phyloP scores from a whole-genome alignment of 306 rosid genomes.

The Citrullus mucosospermus region DNA sequence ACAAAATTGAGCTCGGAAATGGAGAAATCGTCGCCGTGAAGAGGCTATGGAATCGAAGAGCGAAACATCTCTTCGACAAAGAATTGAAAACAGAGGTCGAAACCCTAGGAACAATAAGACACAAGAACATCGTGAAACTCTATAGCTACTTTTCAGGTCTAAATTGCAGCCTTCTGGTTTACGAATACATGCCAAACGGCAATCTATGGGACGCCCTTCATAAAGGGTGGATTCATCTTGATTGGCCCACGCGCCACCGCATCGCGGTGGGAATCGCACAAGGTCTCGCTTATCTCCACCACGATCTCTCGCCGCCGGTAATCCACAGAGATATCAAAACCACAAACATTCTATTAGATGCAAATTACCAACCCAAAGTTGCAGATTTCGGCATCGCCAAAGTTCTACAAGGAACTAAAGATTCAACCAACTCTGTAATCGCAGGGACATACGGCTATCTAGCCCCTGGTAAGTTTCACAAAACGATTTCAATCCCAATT shows the following conservation, averaged over 20 bases:
- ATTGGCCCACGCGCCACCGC: slow-evolving; percentile 84
- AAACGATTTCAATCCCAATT: not conserved
- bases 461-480: slow-evolving; percentile 61
- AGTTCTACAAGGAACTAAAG: slow-evolving; percentile 81
- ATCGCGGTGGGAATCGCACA: slow-evolving; percentile 79
- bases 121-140: slow-evolving; percentile 81
- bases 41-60: slow-evolving; percentile 49
- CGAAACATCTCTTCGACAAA: slow-evolving; percentile 46
- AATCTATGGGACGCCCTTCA: slow-evolving; percentile 94
- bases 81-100: slow-evolving; percentile 80
- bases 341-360: slow-evolving; percentile 75
- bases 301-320: slow-evolving; percentile 66
- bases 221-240: slow-evolving; percentile 50
- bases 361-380: slow-evolving; percentile 65
- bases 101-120: slow-evolving; percentile 73
- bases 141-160: slow-evolving; percentile 61
- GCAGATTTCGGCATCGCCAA: slow-evolving; percentile 98
- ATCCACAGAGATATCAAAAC: slow-evolving; percentile 93
- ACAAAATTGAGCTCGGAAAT: slow-evolving; percentile 54
- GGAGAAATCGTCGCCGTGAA: slow-evolving; percentile 76
- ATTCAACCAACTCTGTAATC: slow-evolving; percentile 72
- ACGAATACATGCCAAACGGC: slow-evolving; percentile 91
- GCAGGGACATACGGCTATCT: slow-evolving; percentile 90
- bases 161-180: slow-evolving; percentile 65
- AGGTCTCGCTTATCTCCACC: slow-evolving; percentile 91